phyloP scores from a whole-genome alignment of 1,139 yeast species.

The Candida tetrigidarum region DNA sequence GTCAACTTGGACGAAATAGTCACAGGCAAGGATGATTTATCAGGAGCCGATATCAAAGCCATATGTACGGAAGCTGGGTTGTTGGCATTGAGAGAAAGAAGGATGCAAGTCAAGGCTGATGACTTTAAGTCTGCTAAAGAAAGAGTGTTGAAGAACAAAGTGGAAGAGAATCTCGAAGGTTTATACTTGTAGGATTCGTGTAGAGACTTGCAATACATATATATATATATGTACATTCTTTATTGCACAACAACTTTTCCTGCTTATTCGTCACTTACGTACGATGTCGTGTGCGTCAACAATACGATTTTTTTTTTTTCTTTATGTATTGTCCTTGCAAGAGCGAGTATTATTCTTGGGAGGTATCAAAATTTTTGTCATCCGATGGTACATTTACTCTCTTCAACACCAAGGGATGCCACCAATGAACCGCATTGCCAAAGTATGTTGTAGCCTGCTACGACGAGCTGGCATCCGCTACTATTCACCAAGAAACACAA shows the following conservation, averaged over 20 bases:
- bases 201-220: background rate
- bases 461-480: too few relatives aligned
- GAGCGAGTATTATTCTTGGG: too few relatives aligned
- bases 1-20: constrained; percentile 91
- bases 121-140: constrained; percentile 97
- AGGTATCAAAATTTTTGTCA: too few relatives aligned
- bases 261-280: too few relatives aligned
- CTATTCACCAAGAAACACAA: too few relatives aligned
- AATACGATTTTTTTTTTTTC: too few relatives aligned
- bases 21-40: constrained; percentile 89
- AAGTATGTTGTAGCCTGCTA: background rate
- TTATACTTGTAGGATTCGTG: constrained; percentile 61
- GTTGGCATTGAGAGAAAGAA: constrained; percentile 93
- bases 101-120: constrained; percentile 97
- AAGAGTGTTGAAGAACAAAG: constrained; percentile 95
- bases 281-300: too few relatives aligned
- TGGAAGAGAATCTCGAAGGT: constrained; percentile 96
- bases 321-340: too few relatives aligned
- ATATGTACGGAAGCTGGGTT: constrained; percentile 98
- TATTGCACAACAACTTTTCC: too few relatives aligned
- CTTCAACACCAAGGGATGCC: too few relatives aligned
- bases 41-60: constrained; percentile 99
- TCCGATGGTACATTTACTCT: too few relatives aligned
- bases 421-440: background rate
- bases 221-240: too few relatives aligned